Evolutionary conservation across 306 rosid species (phyloP).

Genomic region (Inga laurina): DNA sequence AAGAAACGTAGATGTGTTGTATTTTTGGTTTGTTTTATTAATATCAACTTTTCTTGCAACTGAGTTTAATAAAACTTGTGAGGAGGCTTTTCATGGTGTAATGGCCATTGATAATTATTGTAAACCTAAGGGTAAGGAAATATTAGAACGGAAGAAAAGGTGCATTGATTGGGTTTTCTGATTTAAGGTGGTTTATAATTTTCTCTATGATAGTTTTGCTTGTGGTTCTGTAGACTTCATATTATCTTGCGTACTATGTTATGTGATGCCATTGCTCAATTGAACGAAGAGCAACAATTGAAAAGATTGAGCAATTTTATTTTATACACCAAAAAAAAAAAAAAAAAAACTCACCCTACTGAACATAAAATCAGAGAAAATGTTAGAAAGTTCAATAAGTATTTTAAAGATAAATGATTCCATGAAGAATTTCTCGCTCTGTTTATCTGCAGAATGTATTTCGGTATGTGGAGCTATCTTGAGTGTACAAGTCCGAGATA

Average conservation of each 20-base stretch:
- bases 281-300: background rate
- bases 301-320: background rate
- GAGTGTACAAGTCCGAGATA: too few species aligned
- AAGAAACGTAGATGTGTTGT: conserved; percentile 36
- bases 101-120: conserved; percentile 9
- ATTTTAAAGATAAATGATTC: too few species aligned
- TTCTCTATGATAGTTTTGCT: background rate
- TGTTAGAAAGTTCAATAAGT: background rate
- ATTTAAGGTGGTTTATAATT: background rate
- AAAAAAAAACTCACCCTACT: background rate
- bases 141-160: background rate
- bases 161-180: background rate
- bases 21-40: background rate
- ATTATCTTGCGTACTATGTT: background rate
- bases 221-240: background rate
- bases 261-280: background rate
- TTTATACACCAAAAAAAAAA: background rate
- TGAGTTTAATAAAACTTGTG: conserved; percentile 58
- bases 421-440: too few species aligned
- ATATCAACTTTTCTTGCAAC: conserved; percentile 18
- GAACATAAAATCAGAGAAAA: background rate
- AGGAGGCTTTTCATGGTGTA: conserved; percentile 35
- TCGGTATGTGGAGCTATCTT: too few species aligned
- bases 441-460: too few species aligned
- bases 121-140: background rate